Evolutionary conservation across 768 basidiomycete genomes (phyloP), one percentile per base, ranked within the genome.

Genomic region (Russula sp.): DNA sequence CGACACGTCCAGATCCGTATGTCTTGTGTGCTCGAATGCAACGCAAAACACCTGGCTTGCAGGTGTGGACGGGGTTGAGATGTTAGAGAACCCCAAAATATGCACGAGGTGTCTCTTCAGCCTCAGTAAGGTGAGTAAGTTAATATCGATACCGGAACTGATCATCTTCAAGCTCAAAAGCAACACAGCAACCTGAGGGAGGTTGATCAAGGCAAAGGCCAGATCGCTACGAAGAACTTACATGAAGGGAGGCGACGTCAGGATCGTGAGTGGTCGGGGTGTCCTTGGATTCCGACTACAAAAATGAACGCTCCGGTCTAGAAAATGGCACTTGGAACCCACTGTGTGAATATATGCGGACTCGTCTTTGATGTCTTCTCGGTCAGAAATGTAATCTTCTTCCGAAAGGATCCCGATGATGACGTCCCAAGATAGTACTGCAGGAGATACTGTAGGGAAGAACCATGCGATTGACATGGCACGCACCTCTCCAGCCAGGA

Each of bases 391-490:
- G 61, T 79, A 80, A 55, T 84, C 83, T 61, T 83, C 82, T 70
- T 88, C 85, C 0, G 78, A 71, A 16, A 89, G 75, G 0, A 80
- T 76, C 66, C 86, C 85, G 50, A 86, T 73, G 32, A 90, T 79
- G 28, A 77, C 77, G 32, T 81, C 78, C 88, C 88, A 90, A 0
- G 84, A 81, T 14, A 90, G 72, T 40, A 89, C 88, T 90, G 61
- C 2, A 22, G 22, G 34, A 10, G 24, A 10, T 30, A 50, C 42
- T 18, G 51, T 54, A 6, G 34, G n/a, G 34, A 5, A 55, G 28
- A 10, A 18, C 9, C 14, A 46, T 6, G 42, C 30, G n/a, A 32
- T 24, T 18, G 16, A 38, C n/a, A 18, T n/a, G 28, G 24, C 6
- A 59, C 73, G 57, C 67, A 88, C 89, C 79, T 80, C 78, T 77